Evolutionary conservation across 73 alveolate species (phyloP).

Genomic region (Paramecium sonneborni): DNA sequence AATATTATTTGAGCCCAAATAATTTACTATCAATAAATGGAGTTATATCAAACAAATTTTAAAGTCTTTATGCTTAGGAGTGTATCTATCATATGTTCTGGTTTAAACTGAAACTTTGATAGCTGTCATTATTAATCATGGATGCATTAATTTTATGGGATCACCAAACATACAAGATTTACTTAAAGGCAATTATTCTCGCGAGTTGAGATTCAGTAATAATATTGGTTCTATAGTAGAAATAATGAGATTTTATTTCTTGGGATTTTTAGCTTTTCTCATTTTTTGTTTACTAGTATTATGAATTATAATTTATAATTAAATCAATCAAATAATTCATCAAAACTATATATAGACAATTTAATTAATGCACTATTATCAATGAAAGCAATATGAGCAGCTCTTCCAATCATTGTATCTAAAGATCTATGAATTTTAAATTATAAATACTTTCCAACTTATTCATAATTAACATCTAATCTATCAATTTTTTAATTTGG

Average conservation of each 20-base stretch:
- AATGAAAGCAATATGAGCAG: constrained; percentile 99
- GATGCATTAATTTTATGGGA: constrained; percentile 50
- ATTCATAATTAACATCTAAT: constrained; percentile 63
- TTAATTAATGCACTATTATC: constrained; percentile 96
- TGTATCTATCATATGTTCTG: constrained; percentile 24
- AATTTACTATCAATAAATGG: background rate
- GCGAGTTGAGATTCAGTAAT: constrained; percentile 14
- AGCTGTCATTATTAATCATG: constrained; percentile 28
- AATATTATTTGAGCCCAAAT: constrained; percentile 11
- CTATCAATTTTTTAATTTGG: constrained; percentile 30
- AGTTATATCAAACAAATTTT: background rate
- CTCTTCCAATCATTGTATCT: constrained; percentile 99
- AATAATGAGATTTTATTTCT: constrained; percentile 12
- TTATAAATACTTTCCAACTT: constrained; percentile 35
- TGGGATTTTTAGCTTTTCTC: constrained; percentile 21
- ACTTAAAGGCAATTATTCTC: background rate
- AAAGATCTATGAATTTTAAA: constrained; percentile 55
- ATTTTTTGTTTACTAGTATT: constrained; percentile 39
- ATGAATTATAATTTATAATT: background rate
- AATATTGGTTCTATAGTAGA: background rate
- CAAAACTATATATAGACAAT: constrained; percentile 83
- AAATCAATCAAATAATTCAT: constrained; percentile 81
- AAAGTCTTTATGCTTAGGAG: constrained; percentile 16
- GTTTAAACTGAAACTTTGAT: constrained; percentile 36
- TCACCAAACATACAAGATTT: constrained; percentile 23